A percentile compares a stretch with the other conserved stretches of the same genome.
phyloP scores from a whole-genome alignment of 345 rosid genomes.

The Syzygium jambos region DNA sequence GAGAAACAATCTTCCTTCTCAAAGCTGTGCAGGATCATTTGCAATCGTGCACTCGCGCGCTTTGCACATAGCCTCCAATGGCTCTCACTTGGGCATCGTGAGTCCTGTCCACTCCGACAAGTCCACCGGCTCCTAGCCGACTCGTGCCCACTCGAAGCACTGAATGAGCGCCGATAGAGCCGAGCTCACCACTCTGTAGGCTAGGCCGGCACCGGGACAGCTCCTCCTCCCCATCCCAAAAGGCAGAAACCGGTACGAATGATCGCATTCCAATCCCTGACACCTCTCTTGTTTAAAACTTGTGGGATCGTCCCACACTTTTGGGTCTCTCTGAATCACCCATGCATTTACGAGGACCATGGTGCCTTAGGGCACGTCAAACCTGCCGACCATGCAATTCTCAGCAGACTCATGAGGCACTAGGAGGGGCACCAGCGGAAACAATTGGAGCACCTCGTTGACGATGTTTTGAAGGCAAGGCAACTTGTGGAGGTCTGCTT shows the following conservation, averaged over 20 bases:
- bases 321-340: slow-evolving; percentile 10
- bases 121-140: slow-evolving; percentile 25
- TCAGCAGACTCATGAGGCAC: slow-evolving; percentile 8
- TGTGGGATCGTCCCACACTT: slow-evolving; percentile 8
- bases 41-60: neutral
- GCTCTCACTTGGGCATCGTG: slow-evolving; percentile 33
- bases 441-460: slow-evolving; percentile 7
- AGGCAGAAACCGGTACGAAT: slow-evolving; percentile 16
- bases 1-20: neutral
- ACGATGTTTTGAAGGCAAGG: slow-evolving; percentile 8
- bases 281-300: slow-evolving; percentile 14
- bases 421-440: slow-evolving; percentile 6
- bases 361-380: slow-evolving; percentile 4
- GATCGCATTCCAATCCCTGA: slow-evolving; percentile 1
- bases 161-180: slow-evolving; percentile 37
- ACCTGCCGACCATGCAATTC: slow-evolving; percentile 13
- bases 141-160: slow-evolving; percentile 49
- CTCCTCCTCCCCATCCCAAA: slow-evolving; percentile 53
- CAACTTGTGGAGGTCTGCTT: slow-evolving; percentile 11
- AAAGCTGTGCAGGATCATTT: neutral
- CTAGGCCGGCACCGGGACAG: slow-evolving; percentile 45
- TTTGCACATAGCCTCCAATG: slow-evolving; percentile 30
- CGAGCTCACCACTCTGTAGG: slow-evolving; percentile 18
- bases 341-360: slow-evolving; percentile 11
- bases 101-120: slow-evolving; percentile 36